Base-by-base conservation (phyloP, 2,329 filamentous ascomycete species). In the Akanthomyces dipterigenus region DNA sequence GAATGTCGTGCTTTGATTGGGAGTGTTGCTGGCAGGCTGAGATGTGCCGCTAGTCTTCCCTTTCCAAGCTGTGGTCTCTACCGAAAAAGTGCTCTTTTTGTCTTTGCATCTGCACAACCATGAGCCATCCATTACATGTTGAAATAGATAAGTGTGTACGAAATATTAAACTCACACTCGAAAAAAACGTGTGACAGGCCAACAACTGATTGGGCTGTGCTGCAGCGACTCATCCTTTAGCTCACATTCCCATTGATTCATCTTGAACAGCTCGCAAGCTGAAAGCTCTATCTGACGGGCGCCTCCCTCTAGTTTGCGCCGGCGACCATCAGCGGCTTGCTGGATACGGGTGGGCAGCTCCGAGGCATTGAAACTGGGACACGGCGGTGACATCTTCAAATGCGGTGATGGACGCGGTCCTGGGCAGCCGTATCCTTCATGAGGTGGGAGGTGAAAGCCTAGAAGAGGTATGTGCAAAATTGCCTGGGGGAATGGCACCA, bases 51-150 rank as follows among this genome's bases (percentile, higher is more conserved):
- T 26, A 57, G 55, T 11, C 43, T 48, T 57, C 24, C 71, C 77
- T 72, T 88, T 84, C 85, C 84, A 88, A 48, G 79, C 77, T 14
- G 85, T 88, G 26, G 85, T 88, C 73, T 88, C 85, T 48, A 86
- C 81, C 70, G 77, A 80, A 66, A 88, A 88, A 8, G 62, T 74
- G 5, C 82, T 82, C 16, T 82, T 82, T 66, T 74, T 79, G 71
- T 87, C 84, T 62, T 76, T 75, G 70, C 85, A 88, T 66, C 85
- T 88, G 50, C 69, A 42, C 64, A 63, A 63, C 64, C 55, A 62
- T 28, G 49, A 61, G 38, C 46, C 45, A 16, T 49, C 46, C 14
- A 45, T 26, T 45, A n/a, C 34, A 16, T 12, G 36, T 62, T 36
- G 62, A 50, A 59, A 40, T 38, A 38, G 3, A 45, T 14, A 38